Base-by-base conservation (phyloP, 129 eudicot species). In the Gnaphalium uliginosum region DNA sequence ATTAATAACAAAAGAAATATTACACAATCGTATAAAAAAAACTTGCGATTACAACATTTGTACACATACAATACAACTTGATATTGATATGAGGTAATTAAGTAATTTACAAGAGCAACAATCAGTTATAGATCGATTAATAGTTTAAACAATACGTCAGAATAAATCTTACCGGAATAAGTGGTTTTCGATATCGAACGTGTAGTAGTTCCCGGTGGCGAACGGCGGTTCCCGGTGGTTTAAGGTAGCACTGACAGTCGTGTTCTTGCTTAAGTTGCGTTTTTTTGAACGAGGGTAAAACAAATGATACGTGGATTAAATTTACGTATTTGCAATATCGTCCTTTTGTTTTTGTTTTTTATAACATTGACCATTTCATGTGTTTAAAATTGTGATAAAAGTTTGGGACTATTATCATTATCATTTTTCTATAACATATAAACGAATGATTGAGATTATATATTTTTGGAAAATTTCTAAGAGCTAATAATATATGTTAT, bases 171-270 rank as follows among this genome's bases (percentile, higher is more conserved):
- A 83, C 83, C 51, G 23, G 60, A 60, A 26, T 48, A 43, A 37
- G 30, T 74, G 54, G 15, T 18, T 23, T 25, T 35, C 9, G 70
- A 33, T 56, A 24, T 71, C 63, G 35, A n/a, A 41, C 73, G 23
- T 17, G n/a, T 66, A 39, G 77, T 7, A 56, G 73, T 27, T 26
- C 29, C 13, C 67, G 71, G 76, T 19, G 68, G 77, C 32, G 18
- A 64, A 10, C 77, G 74, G 75, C 56, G 76, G 57, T 76, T 51
- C 41, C 48, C 32, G 78, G 73, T 74, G 72, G 81, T 75, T 64
- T 62, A 51, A 48, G 79, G 66, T 69, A 26, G 81, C 63, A 41
- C 76, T 59, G 32, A 29, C 72, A 29, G 86, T 68, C 77, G 80
- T 77, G 41, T 73, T 66, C 14, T 50, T 61, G 67, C 50, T 57